Conservation (phyloP, 805 yeast species). For the Kazachstania bromeliacearum region DNA sequence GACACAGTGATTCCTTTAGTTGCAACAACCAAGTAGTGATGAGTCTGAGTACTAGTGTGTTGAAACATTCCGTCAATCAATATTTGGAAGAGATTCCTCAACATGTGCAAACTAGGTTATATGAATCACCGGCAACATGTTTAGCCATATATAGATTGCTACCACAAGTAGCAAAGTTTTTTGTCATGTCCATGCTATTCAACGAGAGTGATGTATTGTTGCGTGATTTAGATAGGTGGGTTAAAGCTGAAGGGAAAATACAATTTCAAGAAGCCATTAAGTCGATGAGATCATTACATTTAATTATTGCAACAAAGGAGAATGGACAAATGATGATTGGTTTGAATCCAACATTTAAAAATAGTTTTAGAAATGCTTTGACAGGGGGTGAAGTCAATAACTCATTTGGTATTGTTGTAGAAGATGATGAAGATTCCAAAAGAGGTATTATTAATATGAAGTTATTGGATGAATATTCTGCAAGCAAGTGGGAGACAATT, state of each 20-base stretch:
- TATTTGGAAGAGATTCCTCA: slow-evolving; percentile 87
- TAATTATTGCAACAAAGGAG: slow-evolving; percentile 38
- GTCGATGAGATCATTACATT: slow-evolving; percentile 64
- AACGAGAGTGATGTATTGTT: slow-evolving; percentile 63
- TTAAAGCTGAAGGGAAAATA: slow-evolving; percentile 45
- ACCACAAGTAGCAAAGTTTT: slow-evolving; percentile 83
- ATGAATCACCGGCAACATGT: slow-evolving; percentile 87
- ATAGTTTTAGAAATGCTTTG: slow-evolving; percentile 69
- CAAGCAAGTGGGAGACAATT: slow-evolving; percentile 88
- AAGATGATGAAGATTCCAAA: slow-evolving; percentile 37
- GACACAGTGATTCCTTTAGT: not conserved
- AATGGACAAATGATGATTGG: slow-evolving; percentile 28
- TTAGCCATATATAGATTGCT: slow-evolving; percentile 83
- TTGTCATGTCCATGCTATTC: slow-evolving; percentile 79
- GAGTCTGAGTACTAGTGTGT: slow-evolving; percentile 27
- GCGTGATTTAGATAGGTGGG: slow-evolving; percentile 66
- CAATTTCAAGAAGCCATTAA: slow-evolving; percentile 67
- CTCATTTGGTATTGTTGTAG: slow-evolving; percentile 70
- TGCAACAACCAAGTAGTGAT: too few relatives aligned
- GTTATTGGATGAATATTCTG: slow-evolving; percentile 70
- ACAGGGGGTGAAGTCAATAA: slow-evolving; percentile 64
- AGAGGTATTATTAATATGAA: slow-evolving; percentile 45
- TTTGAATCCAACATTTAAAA: slow-evolving; percentile 64
- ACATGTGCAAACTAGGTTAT: slow-evolving; percentile 71
- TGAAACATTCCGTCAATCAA: slow-evolving; percentile 72